These are phyloP conservation scores for Apiospora saccharicola DNA, from an alignment of 2,329 filamentous ascomycete species.

Conservation along the genomic window DNA sequence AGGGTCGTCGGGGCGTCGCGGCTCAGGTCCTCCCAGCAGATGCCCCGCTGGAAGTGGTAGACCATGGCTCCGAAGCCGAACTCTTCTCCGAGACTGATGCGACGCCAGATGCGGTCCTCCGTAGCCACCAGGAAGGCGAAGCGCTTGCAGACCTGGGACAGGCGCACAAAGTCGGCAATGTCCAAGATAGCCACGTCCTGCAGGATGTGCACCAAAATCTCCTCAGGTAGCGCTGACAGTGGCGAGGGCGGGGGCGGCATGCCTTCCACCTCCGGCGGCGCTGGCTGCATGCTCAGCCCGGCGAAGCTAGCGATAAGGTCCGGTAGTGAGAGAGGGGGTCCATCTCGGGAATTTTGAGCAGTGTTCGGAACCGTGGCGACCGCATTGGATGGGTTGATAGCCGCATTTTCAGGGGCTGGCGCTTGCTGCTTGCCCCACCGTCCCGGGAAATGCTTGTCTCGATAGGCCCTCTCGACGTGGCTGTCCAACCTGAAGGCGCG, in stretches of 20 bases:
- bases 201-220: constrained; percentile 84
- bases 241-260: constrained; percentile 80
- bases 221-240: constrained; percentile 78
- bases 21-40: constrained; percentile 62
- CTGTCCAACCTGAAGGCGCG: constrained; percentile 92
- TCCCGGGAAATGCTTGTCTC: constrained; percentile 87
- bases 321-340: constrained; percentile 61
- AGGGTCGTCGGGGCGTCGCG: constrained; percentile 33
- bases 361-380: constrained; percentile 59
- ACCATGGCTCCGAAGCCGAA: constrained; percentile 87
- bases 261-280: constrained; percentile 73
- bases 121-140: constrained; percentile 84
- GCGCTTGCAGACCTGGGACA: constrained; percentile 84
- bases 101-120: constrained; percentile 87
- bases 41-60: constrained; percentile 74
- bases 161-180: constrained; percentile 76
- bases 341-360: constrained; percentile 64
- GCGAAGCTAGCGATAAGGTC: constrained; percentile 83
- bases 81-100: constrained; percentile 71
- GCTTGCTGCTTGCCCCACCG: constrained; percentile 53
- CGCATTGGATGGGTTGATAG: constrained; percentile 49
- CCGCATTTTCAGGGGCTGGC: constrained; percentile 24
- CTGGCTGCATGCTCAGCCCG: constrained; percentile 70
- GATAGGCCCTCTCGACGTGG: constrained; percentile 84
- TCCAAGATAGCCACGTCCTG: constrained; percentile 75